phyloP scores from a whole-genome alignment of 768 basidiomycete species.

The Auriscalpium orientale region DNA sequence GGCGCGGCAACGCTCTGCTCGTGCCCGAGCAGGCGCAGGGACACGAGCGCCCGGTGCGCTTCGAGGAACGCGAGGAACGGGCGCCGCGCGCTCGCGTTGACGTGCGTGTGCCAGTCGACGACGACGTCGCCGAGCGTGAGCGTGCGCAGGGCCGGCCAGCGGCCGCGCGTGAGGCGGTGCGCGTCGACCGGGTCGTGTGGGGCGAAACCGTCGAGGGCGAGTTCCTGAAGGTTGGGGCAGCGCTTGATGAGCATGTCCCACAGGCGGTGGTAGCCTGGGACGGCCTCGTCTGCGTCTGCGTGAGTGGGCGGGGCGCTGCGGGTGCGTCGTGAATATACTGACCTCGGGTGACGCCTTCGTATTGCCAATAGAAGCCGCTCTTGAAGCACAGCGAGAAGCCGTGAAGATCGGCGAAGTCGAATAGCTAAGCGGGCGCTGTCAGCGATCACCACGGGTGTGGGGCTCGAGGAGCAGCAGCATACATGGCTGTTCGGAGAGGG shows the following conservation, averaged over 20 bases:
- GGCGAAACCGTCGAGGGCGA: slow-evolving; percentile 48
- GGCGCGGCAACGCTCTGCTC: slow-evolving; percentile 12
- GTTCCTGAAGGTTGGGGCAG: slow-evolving; percentile 60
- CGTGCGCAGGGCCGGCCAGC: slow-evolving; percentile 59
- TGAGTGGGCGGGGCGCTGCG: background rate
- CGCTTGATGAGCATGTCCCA: slow-evolving; percentile 66
- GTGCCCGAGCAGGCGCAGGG: slow-evolving; percentile 41
- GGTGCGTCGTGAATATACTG: slow-evolving; percentile 12
- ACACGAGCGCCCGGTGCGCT: slow-evolving; percentile 44
- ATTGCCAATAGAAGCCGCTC: slow-evolving; percentile 54
- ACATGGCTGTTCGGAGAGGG: slow-evolving; percentile 58
- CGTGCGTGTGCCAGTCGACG: slow-evolving; percentile 41
- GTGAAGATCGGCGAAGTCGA: slow-evolving; percentile 55
- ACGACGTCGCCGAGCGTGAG: slow-evolving; percentile 60
- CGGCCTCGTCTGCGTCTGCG: slow-evolving; percentile 36
- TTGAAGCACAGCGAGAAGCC: slow-evolving; percentile 59
- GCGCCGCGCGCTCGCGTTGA: slow-evolving; percentile 32
- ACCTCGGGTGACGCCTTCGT: slow-evolving; percentile 53
- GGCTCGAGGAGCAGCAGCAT: slow-evolving; percentile 20
- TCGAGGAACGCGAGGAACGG: slow-evolving; percentile 66
- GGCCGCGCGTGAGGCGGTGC: slow-evolving; percentile 46
- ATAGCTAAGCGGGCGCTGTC: slow-evolving; percentile 37
- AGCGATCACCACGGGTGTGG: background rate
- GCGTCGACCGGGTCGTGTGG: slow-evolving; percentile 45
- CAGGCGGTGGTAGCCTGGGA: slow-evolving; percentile 40